Base-by-base conservation (phyloP, 1,139 yeast genomes). In the Lodderomyces beijingensis region DNA sequence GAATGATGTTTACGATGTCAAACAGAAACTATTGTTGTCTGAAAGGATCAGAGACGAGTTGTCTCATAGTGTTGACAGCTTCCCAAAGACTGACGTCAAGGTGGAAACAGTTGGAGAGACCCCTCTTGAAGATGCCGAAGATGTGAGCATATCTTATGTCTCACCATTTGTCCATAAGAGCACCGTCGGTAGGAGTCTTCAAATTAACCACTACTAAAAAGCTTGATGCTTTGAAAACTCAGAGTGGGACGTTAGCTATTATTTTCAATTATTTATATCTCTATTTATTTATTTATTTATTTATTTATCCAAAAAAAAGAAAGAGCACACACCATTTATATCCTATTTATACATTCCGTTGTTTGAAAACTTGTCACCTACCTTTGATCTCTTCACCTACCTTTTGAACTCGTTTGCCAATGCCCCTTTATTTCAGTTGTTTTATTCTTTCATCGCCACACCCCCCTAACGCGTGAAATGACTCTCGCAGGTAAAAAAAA, bases 1-100 rank as follows among this genome's bases (percentile, higher is more conserved):
- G 27, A 43, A 19, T 16, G 26, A 30, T 12, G 26, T 22, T n/a
- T 40, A 33, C 13, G 61, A 55, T 38, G 26, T 53, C 12, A 60
- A 53, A 36, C 54, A 56, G 21, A 64, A 62, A 34, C 45, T 54
- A 26, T 45, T 57, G 9, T 46, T 63, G 31, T 49, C 62, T 9
- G 67, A 60, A 32, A 45, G 57, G 9, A 67, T 67, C 31, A 51
- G 73, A 33, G 73, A 66, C 30, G 49, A 53, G 30, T 49, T 65
- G 37, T 51, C 54, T 9, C 44, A 46, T 17, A 51, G 59, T 34
- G 39, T 39, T 12, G 59, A 56, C 21, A 8, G 9, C 7, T 10
- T 19, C 10, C 9, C 21, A 19, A 7, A 10, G 9, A 25, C 27
- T 4, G n/a, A 9, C 13, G 26, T n/a, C 7, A 12, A 23, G 11